Evolutionary conservation across 768 basidiomycete species (phyloP).

Genomic region (Termitomyces sp.): DNA sequence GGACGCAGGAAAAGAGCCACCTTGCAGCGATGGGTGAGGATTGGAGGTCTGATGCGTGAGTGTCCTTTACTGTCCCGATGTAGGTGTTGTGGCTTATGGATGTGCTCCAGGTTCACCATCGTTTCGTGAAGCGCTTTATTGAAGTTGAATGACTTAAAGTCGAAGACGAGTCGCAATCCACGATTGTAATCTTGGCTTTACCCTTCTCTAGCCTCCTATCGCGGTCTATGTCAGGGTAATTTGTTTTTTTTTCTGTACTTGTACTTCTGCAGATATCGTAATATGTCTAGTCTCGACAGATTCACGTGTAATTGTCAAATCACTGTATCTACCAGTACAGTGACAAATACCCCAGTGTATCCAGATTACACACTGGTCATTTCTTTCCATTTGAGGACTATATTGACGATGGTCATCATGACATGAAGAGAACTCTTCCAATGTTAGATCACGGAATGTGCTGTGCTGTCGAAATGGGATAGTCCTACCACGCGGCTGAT

Average conservation of each 20-base stretch:
- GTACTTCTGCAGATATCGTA: neutral
- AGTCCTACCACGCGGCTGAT: too few species aligned
- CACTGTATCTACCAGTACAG: too few species aligned
- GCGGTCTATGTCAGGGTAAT: neutral
- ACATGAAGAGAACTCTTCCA: too few species aligned
- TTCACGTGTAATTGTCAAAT: neutral
- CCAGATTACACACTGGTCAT: too few species aligned
- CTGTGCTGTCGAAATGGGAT: too few species aligned
- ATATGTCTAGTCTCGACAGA: neutral
- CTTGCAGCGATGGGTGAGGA: slow-evolving; percentile 27
- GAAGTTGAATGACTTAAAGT: neutral
- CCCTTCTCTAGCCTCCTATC: neutral
- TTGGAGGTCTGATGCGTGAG: slow-evolving; percentile 44
- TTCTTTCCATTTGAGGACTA: too few species aligned
- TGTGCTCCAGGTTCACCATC: neutral
- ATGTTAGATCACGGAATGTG: too few species aligned
- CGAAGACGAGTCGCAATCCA: neutral
- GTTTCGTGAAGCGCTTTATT: neutral
- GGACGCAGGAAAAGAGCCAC: slow-evolving; percentile 41
- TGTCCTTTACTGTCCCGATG: neutral
- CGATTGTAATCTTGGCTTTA: too few species aligned
- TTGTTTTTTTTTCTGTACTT: neutral
- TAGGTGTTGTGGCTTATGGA: neutral
- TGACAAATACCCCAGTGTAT: too few species aligned
- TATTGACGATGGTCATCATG: too few species aligned